These are phyloP conservation scores for Acephala macrosclerotiorum DNA, from an alignment of 2,329 filamentous ascomycete genomes.

Conservation along the genomic window DNA sequence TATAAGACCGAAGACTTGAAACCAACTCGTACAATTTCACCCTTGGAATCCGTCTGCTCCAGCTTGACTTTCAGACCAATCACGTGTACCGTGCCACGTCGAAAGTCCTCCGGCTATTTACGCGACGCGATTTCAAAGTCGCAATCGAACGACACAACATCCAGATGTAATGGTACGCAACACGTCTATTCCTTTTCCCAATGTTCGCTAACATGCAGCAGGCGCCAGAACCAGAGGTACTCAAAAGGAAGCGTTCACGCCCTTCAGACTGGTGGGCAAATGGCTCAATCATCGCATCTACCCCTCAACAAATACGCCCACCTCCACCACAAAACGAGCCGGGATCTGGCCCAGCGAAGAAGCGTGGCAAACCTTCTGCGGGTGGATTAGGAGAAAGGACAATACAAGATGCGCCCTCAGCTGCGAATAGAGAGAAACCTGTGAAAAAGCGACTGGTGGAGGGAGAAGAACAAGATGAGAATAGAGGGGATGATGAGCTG, in stretches of 20 bases:
- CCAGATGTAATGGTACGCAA: not conserved
- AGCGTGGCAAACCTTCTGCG: not conserved
- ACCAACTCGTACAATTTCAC: not conserved
- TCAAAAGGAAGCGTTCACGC: slow-evolving; percentile 39
- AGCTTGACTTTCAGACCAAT: not conserved
- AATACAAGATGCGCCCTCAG: slow-evolving; percentile 3
- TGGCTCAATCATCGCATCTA: slow-evolving; percentile 13
- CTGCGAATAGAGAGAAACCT: not conserved
- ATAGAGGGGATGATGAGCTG: slow-evolving; percentile 2
- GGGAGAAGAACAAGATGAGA: not conserved
- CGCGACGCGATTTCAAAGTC: not conserved
- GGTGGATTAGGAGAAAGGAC: not conserved
- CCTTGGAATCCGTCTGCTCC: not conserved
- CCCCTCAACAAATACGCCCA: slow-evolving; percentile 22
- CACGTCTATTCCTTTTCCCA: not conserved
- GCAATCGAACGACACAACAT: not conserved
- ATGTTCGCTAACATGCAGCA: slow-evolving; percentile 11
- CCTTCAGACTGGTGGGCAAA: slow-evolving; percentile 41
- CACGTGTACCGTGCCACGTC: not conserved
- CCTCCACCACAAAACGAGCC: not conserved
- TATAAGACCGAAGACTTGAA: not conserved
- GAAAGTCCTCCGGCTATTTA: not conserved
- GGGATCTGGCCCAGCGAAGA: not conserved
- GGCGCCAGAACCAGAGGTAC: slow-evolving; percentile 32
- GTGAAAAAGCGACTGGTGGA: not conserved